Evolutionary conservation across 495 filamentous ascomycete genomes (phyloP).

Genomic region (Cercophora samala): DNA sequence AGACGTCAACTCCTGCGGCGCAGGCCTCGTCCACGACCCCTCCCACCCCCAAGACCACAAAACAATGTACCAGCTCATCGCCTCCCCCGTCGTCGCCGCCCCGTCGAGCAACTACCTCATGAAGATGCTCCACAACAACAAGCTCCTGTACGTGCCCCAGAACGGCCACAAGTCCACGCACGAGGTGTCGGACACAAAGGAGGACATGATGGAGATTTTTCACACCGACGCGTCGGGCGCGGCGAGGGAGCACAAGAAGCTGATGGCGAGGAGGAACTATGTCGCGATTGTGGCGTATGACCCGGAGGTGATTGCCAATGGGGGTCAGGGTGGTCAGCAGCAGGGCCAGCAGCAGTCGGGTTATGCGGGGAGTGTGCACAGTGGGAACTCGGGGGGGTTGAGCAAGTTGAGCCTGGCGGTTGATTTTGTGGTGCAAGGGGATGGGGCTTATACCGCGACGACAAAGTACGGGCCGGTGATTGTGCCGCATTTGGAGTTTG

Average conservation of each 20-base stretch:
- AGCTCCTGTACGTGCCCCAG: constrained; percentile 80
- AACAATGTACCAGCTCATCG: constrained; percentile 98
- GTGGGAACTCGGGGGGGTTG: constrained; percentile 33
- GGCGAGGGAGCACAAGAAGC: constrained; percentile 73
- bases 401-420: constrained; percentile 85
- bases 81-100: constrained; percentile 84
- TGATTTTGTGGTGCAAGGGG: constrained; percentile 96
- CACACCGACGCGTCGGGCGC: constrained; percentile 80
- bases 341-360: constrained; percentile 36
- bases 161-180: constrained; percentile 81
- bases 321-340: too few relatives aligned
- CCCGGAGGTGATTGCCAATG: constrained; percentile 65
- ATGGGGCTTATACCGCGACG: constrained; percentile 69
- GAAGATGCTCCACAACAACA: constrained; percentile 88
- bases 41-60: constrained; percentile 89
- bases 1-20: constrained; percentile 88
- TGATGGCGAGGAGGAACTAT: constrained; percentile 93
- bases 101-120: constrained; percentile 81
- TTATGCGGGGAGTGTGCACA: constrained; percentile 31
- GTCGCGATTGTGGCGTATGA: constrained; percentile 93
- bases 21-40: constrained; percentile 92
- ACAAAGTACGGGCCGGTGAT: constrained; percentile 97
- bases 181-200: constrained; percentile 79
- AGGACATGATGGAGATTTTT: constrained; percentile 99
- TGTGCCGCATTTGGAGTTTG: constrained; percentile 87